Base-by-base conservation (phyloP, 2,329 filamentous ascomycete genomes). In the Fusarium oligoseptatum region DNA sequence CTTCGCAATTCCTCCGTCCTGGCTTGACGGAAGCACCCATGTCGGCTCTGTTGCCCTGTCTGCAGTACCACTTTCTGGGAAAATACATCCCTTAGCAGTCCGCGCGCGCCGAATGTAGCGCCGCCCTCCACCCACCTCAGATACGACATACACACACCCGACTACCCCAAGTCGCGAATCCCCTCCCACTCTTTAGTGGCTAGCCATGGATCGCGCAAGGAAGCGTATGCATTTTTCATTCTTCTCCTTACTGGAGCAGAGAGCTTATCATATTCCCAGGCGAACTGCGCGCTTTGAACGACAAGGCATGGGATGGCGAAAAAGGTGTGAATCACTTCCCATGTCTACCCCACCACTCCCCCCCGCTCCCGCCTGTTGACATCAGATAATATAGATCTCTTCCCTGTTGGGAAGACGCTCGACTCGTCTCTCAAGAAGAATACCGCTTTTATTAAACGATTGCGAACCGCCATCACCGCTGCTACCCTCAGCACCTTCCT, bases 351-450 rank as follows among this genome's bases (percentile, higher is more conserved):
- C 74, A 66, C 64, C 66, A 70, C 67, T 50, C 48, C 41, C 58
- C 68, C 52, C 73, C 68, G 32, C 64, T 66, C 60, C 69, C 69
- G 37, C 67, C 55, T 24, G 57, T 63, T 70, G 69, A 66, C 70
- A 79, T 43, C 77, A 72, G 45, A 34, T 32, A 55, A 36, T 20
- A 27, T 66, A 97, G 95, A 94, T 86, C 86, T 97, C 72, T 95
- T 97, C 80, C 85, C 90, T 64, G 92, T 97, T 77, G 92, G 91
- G 83, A 89, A 90, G 80, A 93, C 94, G 34, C 92, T 98, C 80
- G 96, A 98, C 84, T 98, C 96, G 62, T 97, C 95, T 61, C 88
- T 98, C 83, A 98, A 98, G 86, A 98, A 98, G 87, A 98, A 98
- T 80, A 98, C 96, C 5, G 95, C 95, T 76, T 98, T 98, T 83